Conservation (phyloP, 78 protist genomes). For the Chrysochromulina tobinii region DNA sequence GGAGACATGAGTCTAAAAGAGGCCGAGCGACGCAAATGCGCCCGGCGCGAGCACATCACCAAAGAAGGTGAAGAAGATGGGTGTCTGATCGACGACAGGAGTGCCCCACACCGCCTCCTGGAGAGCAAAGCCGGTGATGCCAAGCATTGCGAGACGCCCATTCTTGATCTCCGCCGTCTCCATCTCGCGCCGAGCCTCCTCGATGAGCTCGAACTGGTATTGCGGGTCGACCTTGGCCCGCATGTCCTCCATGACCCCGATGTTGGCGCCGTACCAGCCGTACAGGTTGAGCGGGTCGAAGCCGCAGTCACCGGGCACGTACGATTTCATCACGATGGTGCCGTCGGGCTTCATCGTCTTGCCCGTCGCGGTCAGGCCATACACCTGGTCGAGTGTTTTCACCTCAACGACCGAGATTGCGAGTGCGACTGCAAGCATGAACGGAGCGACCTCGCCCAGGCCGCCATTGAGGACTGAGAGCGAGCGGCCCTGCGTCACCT, state of each 20-base stretch:
- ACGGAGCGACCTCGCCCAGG: neutral
- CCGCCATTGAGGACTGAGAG: neutral
- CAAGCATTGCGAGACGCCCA: constrained; percentile 8
- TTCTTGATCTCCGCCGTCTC: neutral
- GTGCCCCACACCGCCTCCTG: neutral
- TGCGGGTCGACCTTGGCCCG: neutral
- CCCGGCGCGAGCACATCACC: neutral
- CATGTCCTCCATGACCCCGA: neutral
- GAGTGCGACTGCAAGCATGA: neutral
- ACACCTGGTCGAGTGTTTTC: neutral
- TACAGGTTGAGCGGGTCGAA: neutral
- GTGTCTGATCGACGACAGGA: constrained; percentile 1
- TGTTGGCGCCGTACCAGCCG: neutral
- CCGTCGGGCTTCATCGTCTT: neutral
- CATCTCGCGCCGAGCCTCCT: neutral
- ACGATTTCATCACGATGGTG: neutral
- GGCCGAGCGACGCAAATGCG: neutral
- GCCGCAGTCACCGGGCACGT: neutral
- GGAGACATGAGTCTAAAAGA: neutral
- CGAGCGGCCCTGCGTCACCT: neutral
- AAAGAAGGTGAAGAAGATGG: neutral
- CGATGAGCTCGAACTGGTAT: neutral
- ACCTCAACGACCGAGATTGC: neutral
- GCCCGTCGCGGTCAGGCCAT: neutral
- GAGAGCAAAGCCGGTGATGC: neutral